Evolutionary conservation across 805 yeast species (phyloP), one percentile per base, ranked within the genome.

Genomic region (Babjeviella inositovora): DNA sequence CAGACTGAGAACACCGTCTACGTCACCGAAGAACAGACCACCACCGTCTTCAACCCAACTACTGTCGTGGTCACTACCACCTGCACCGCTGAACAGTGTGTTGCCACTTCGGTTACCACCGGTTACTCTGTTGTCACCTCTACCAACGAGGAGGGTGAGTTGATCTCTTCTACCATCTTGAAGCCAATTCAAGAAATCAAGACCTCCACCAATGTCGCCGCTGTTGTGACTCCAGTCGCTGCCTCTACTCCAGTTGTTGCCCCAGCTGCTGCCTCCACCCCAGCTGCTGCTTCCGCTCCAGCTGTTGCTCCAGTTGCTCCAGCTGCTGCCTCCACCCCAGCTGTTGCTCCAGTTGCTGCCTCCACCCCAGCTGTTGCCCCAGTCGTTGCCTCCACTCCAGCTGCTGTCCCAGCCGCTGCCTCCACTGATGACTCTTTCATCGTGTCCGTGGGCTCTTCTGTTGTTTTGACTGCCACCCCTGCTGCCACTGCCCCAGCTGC

Each of bases 221-320:
- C 22, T 13, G 25, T 25, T 5, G 24, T 23, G 18, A 23, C 27
- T 13, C 8, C 13, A 10, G 20, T 18, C 11, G 11, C 18, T 14
- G 9, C 29, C 15, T 18, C 32, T 20, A 14, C 19, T 19, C 27
- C 20, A 16, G n/a, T 22, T 8, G 24, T 15, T 10, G 13, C 25
- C 14, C 21, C 29, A 10, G 18, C 25, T 16, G 26, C 11, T 23
- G 28, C 10, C 8, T 17, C 29, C 15, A 23, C 25, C 9, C 11
- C 16, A 15, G 14, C 27, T 11, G 24, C 21, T 14, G 13, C 32
- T 16, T 13, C 30, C 21, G 22, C 28, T 15, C 19, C n/a, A 19
- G 25, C 25, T 11, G 10, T 26, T 16, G 11, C 25, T 13, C 14
- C 24, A 7, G 11, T 28, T 18, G 20, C 17, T 11, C 24, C 18